Conservation (phyloP, 2,329 filamentous ascomycete species). For the Diaporthe helianthi region DNA sequence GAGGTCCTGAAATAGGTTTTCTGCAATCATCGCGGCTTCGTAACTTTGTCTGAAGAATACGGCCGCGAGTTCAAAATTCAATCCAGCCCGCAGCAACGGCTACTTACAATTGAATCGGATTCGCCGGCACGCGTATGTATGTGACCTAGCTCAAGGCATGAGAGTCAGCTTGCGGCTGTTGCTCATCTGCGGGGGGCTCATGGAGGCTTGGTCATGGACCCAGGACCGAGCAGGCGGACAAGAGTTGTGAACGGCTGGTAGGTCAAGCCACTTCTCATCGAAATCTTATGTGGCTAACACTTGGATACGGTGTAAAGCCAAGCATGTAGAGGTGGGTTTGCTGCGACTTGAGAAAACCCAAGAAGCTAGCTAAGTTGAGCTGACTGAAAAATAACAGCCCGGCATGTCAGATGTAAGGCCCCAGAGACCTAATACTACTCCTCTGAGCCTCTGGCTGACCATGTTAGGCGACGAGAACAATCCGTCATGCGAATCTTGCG, state of each 20-base stretch:
- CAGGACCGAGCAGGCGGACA: not conserved
- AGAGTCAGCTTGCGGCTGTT: not conserved
- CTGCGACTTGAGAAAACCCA: no score
- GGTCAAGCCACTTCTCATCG: not conserved
- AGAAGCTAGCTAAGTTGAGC: not conserved
- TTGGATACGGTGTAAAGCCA: not conserved
- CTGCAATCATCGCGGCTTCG: not conserved
- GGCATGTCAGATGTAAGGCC: conserved; percentile 3
- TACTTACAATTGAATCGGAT: not conserved
- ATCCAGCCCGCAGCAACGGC: not conserved
- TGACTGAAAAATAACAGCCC: not conserved
- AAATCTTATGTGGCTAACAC: not conserved
- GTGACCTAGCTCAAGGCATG: not conserved
- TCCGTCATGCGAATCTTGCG: conserved; percentile 1
- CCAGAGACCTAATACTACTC: no score
- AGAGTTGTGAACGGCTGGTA: conserved; percentile 9
- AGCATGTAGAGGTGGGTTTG: not conserved
- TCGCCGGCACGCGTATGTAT: no score
- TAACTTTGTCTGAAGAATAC: not conserved
- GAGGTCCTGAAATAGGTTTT: not conserved
- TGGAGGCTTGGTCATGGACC: not conserved
- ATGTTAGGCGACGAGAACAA: not conserved
- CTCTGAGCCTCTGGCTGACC: not conserved
- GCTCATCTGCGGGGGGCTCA: not conserved
- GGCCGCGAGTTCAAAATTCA: not conserved